Conservation (phyloP, 2,329 filamentous ascomycete species). For the Pseudogymnoascus sp. region DNA sequence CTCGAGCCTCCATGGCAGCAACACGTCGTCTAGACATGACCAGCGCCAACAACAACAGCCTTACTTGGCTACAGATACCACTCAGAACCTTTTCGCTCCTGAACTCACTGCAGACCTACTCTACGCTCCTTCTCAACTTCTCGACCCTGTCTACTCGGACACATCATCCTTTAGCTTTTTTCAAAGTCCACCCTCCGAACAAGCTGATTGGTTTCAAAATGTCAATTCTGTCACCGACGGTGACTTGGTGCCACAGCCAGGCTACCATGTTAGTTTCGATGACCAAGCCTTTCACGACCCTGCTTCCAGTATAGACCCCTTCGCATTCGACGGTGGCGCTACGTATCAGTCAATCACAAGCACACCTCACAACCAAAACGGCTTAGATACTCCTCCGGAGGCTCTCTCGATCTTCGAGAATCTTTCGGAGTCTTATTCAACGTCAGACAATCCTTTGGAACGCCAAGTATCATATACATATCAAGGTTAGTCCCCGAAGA, state of each 20-base stretch:
- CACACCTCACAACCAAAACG: constrained; percentile 1
- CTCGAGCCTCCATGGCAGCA: constrained; percentile 18
- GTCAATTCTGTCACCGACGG: background rate
- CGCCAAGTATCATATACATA: constrained; percentile 1
- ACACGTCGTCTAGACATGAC: constrained; percentile 8
- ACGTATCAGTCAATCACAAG: background rate
- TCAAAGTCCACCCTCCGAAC: background rate
- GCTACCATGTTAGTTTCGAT: background rate
- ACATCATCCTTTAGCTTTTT: background rate
- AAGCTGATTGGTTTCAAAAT: constrained; percentile 5
- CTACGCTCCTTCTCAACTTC: constrained; percentile 15
- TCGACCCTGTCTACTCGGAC: background rate
- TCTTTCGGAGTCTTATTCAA: background rate
- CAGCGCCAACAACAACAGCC: background rate
- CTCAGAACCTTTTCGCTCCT: background rate
- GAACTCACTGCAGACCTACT: constrained; percentile 10
- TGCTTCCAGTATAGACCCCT: background rate
- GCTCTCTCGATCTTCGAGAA: background rate
- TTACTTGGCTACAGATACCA: constrained; percentile 10
- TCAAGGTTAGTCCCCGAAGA: background rate
- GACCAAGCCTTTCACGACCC: constrained; percentile 4
- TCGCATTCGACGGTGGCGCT: constrained; percentile 1
- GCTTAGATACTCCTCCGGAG: background rate
- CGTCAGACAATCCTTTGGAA: background rate
- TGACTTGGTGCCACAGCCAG: background rate